Evolutionary conservation across 257 asterid genomes (phyloP).

Genomic region (Petunia axillaris): DNA sequence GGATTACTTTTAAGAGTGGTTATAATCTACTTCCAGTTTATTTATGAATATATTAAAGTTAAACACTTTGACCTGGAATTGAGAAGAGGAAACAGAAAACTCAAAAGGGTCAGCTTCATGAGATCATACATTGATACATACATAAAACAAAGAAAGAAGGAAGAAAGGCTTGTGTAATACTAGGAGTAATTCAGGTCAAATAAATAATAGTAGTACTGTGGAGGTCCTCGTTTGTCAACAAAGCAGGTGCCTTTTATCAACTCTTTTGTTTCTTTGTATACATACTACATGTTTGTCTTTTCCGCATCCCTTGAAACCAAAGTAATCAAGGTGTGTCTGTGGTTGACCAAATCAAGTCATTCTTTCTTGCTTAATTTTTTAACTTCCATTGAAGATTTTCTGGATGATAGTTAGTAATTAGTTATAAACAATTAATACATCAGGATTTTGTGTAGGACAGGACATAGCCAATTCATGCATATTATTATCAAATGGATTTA

Average conservation of each 20-base stretch:
- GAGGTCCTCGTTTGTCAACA: slow-evolving; percentile 47
- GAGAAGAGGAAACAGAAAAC: not conserved
- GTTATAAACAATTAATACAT: not conserved
- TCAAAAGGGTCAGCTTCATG: not conserved
- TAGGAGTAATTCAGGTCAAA: not conserved
- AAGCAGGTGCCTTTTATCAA: slow-evolving; percentile 48
- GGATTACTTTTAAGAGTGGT: not conserved
- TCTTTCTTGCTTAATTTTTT: not conserved
- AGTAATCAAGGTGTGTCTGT: not conserved
- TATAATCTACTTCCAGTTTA: not conserved
- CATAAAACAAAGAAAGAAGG: not conserved
- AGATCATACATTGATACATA: not conserved
- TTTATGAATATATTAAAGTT: not conserved
- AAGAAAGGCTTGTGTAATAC: not conserved
- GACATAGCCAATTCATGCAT: not conserved
- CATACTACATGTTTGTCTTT: slow-evolving; percentile 38
- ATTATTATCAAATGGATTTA: not conserved
- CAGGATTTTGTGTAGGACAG: not conserved
- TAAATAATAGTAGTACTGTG: not conserved
- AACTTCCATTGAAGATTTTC: not conserved
- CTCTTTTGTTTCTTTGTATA: slow-evolving; percentile 25
- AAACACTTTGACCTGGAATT: not conserved
- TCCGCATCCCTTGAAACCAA: slow-evolving; percentile 22
- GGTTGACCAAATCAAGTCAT: slow-evolving; percentile 29
- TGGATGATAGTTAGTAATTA: not conserved